Evolutionary conservation across 2,329 filamentous ascomycete species (phyloP).

Genomic region (Xylariaceae sp.): DNA sequence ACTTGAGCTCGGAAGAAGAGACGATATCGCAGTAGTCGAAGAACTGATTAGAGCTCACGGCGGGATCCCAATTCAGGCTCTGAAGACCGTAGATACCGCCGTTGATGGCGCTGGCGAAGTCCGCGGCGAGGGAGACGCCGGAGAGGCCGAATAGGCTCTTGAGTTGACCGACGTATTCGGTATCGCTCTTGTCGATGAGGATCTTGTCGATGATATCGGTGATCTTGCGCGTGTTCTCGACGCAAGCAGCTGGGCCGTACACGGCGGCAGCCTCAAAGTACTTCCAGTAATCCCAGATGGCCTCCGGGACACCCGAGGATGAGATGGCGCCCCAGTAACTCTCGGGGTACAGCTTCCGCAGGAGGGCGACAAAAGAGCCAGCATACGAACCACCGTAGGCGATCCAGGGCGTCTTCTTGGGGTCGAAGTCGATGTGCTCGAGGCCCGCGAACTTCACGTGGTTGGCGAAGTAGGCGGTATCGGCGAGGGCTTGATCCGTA

Average conservation of each 20-base stretch:
- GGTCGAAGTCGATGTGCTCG: slow-evolving; percentile 61
- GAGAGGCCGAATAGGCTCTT: slow-evolving; percentile 44
- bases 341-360: slow-evolving; percentile 71
- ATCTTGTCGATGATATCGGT: slow-evolving; percentile 49
- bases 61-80: slow-evolving; percentile 50
- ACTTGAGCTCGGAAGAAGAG: slow-evolving; percentile 39
- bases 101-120: slow-evolving; percentile 44
- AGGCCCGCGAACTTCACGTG: slow-evolving; percentile 67
- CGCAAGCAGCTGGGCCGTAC: slow-evolving; percentile 54
- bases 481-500: slow-evolving; percentile 76
- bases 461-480: slow-evolving; percentile 73
- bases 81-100: slow-evolving; percentile 42
- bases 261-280: slow-evolving; percentile 49
- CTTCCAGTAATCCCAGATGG: slow-evolving; percentile 71
- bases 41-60: slow-evolving; percentile 37
- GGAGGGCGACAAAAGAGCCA: slow-evolving; percentile 70
- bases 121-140: slow-evolving; percentile 40
- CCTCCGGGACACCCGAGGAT: slow-evolving; percentile 72
- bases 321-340: slow-evolving; percentile 74
- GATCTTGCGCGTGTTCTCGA: slow-evolving; percentile 56
- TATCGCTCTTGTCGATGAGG: slow-evolving; percentile 38
- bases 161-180: slow-evolving; percentile 39
- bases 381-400: slow-evolving; percentile 82
- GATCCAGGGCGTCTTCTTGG: slow-evolving; percentile 63
- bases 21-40: slow-evolving; percentile 46